Conservation (phyloP, 192 early-diverging fungal genomes). For the Pecoramyces ruminantium region DNA sequence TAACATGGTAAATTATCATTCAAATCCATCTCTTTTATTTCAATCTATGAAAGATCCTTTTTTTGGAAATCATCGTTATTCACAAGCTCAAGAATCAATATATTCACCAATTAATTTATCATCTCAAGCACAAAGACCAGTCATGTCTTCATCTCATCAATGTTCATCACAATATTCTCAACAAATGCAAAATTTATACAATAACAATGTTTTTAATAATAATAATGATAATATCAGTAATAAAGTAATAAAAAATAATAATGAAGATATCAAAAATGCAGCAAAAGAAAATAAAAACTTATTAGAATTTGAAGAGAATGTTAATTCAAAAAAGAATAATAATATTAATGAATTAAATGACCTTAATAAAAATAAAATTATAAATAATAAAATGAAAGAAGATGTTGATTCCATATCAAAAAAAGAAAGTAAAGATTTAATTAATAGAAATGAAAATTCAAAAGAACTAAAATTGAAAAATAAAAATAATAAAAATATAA, state of each 20-base stretch:
- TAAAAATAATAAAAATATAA: background rate
- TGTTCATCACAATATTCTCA: background rate
- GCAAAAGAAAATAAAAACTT: too few species aligned
- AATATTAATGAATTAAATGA: too few species aligned
- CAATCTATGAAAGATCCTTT: background rate
- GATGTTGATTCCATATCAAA: too few species aligned
- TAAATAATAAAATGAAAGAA: too few species aligned
- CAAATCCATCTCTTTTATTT: background rate
- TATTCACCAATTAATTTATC: background rate
- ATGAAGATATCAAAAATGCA: too few species aligned
- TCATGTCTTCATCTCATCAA: background rate
- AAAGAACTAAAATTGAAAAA: too few species aligned
- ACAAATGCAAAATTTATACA: background rate
- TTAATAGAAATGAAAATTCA: too few species aligned
- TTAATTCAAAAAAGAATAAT: too few species aligned
- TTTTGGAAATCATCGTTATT: background rate
- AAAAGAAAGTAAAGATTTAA: too few species aligned
- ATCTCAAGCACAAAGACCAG: background rate
- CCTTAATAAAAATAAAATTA: too few species aligned
- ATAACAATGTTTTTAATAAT: background rate
- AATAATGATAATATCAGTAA: background rate
- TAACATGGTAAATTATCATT: background rate
- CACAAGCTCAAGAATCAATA: background rate
- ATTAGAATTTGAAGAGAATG: too few species aligned
- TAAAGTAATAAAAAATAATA: too few species aligned